phyloP scores from a whole-genome alignment of 176 grass and related monocot genomes.

The Neostapfia colusana region DNA sequence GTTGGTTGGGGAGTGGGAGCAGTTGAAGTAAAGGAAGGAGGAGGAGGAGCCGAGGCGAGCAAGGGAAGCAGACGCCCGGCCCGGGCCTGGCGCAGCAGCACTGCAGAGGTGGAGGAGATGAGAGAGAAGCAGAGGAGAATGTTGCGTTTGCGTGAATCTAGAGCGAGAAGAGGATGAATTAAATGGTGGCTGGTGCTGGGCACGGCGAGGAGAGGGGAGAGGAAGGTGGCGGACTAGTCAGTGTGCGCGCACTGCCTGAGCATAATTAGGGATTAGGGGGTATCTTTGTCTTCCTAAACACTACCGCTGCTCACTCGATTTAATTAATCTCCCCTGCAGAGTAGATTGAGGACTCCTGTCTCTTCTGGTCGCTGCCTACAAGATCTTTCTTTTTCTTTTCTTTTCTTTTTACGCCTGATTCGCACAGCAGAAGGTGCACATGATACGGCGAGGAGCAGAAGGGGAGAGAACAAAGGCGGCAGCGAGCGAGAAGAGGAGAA shows the following conservation, averaged over 20 bases:
- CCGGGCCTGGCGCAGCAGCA: background rate
- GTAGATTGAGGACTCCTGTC: slow-evolving; percentile 16
- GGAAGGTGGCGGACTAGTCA: slow-evolving; percentile 39
- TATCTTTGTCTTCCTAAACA: slow-evolving; percentile 22
- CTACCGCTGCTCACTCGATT: no score
- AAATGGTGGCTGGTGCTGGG: slow-evolving; percentile 34
- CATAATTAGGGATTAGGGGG: slow-evolving; percentile 28
- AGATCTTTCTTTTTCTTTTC: background rate
- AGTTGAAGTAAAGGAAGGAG: slow-evolving; percentile 46
- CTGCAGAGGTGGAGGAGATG: background rate
- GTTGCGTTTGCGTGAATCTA: slow-evolving; percentile 41
- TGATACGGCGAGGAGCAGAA: no score
- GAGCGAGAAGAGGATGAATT: slow-evolving; percentile 26
- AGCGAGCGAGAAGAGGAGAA: no score
- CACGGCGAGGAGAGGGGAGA: background rate
- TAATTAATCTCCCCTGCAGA: slow-evolving; percentile 3
- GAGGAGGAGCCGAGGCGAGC: slow-evolving; percentile 5
- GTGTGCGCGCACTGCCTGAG: slow-evolving; percentile 25
- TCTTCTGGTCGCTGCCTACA: background rate
- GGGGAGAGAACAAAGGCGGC: no score
- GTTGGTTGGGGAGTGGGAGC: slow-evolving; percentile 38
- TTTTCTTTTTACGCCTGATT: background rate
- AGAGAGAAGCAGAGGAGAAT: slow-evolving; percentile 25
- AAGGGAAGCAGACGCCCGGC: slow-evolving; percentile 24
- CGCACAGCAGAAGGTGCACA: no score